Base-by-base conservation (phyloP, 164 flowering plant genomes). In the Tinospora cordifolia region DNA sequence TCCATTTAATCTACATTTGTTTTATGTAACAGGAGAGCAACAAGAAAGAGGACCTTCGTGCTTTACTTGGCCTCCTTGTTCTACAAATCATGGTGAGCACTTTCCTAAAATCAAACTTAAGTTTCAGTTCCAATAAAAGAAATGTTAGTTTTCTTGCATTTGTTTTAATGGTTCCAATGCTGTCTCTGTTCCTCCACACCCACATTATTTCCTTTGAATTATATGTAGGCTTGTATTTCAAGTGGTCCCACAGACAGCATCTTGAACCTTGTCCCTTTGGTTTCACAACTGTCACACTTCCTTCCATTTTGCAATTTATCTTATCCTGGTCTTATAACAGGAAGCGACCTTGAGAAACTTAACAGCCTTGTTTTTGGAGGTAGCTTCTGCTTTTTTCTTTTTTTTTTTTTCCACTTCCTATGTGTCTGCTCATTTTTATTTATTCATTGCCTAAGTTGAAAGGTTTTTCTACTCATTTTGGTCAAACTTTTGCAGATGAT, bases 31-130 rank as follows among this genome's bases (percentile, higher is more conserved):
- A 92, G 97, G 95, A 85, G 51, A 86, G 81, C 25, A 69, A 44
- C 65, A 71, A 54, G 77, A 82, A 79, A 15, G 79, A 83, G 57
- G 84, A 87, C 74, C 83, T 90, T 22, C 68, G 71, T 26, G 84
- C 88, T 74, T 76, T 94, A 65, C 97, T 94, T 80, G 88, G 94
- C 75, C 79, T 88, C 9, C 89, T 76, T 79, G 75, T 92, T 73
- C 72, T 93, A 76, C 90, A 91, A 76, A 76, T 81, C 70, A 83
- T 84, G 97, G 98, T 93, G 58, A 36, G 75, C 6, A 66, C 59
- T 67, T 41, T 51, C 74, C 66, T 25, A 38, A n/a, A 17, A n/a
- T 71, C 24, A 46, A 70, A 21, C 54, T 30, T 14, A 10, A 24
- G 38, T 26, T 21, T 46, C 40, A 26, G 22, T 63, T 54, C 39